Evolutionary conservation across 352 stramenopile genomes (phyloP), one percentile per base, ranked within the genome.

Genomic region (Stephanocyclus meneghinianus): DNA sequence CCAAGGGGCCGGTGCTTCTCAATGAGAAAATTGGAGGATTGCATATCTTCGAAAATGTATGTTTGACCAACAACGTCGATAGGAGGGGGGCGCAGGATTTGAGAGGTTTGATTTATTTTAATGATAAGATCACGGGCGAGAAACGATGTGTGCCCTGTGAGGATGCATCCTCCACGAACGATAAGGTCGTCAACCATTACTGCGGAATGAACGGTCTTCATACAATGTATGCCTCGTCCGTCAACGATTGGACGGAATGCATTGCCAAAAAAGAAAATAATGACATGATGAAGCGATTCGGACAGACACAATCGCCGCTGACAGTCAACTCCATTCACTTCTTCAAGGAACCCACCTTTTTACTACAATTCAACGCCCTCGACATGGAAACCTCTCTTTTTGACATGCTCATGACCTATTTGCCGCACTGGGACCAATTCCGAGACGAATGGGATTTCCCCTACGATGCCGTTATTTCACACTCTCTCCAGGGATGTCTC

Each of bases 181-280:
- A 29, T 30, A 45, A 40, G 1, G 10, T 4, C 21, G 65, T 82
- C 26, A 48, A 48, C 30, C 74, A 82, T 67, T 37, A 40, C 13
- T 83, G 76, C 32, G 76, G 76, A 13, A 78, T 83, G 61, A 51
- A 67, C 16, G 76, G 76, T 4, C 21, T 83, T 15, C 67, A 83
- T 48, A 57, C 69, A 11, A 83, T 74, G 68, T 83, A 71, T 60
- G 76, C 68, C 15, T 51, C 76, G 6, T 72, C 62, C 9, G 76
- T 83, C 0, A 59, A 42, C 3, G 76, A 83, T 77, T 83, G 76
- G 76, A 74, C 42, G 35, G 45, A 55, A 40, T 83, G 76, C 45
- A 78, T 71, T 4, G 40, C 55, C 42, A 13, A 78, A 57, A 42
- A 67, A n/a, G 69, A 74, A 40, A 83, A 78, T 64, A n/a, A 11